A percentile compares a stretch with the other conserved stretches of the same genome.
Conservation (phyloP, 108 stramenopile species). For the Nitzschia sp. region DNA sequence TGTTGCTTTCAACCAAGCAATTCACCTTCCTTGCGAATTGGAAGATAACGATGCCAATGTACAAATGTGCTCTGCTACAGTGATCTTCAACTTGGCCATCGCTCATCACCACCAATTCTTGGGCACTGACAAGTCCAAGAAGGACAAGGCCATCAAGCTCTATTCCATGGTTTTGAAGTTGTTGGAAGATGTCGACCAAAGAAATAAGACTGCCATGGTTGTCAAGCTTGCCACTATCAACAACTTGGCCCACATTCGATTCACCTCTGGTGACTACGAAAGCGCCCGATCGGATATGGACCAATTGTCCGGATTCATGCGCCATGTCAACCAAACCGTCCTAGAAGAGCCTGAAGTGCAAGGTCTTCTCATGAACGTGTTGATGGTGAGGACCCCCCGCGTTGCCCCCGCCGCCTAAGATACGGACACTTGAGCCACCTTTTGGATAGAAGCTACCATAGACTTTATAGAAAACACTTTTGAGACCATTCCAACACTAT, state of each 20-base stretch:
- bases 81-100: constrained; percentile 30
- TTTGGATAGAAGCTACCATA: neutral
- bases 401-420: constrained; percentile 23
- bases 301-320: constrained; percentile 13
- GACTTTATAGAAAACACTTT: too few species aligned
- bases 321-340: neutral
- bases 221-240: constrained; percentile 26
- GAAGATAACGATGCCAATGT: constrained; percentile 7
- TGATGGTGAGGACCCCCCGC: constrained; percentile 10
- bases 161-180: constrained; percentile 23
- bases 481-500: too few species aligned
- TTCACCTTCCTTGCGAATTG: constrained; percentile 6
- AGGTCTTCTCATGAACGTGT: constrained; percentile 25
- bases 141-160: constrained; percentile 19
- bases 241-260: constrained; percentile 24
- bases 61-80: constrained; percentile 26
- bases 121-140: neutral
- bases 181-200: constrained; percentile 1
- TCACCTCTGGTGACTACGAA: constrained; percentile 17
- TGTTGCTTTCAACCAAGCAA: constrained; percentile 21
- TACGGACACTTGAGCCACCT: neutral
- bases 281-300: constrained; percentile 6
- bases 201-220: neutral
- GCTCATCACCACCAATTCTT: constrained; percentile 15
- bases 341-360: constrained; percentile 16